Evolutionary conservation across 2,329 filamentous ascomycete genomes (phyloP).

Genomic region (Paraphaeosphaeria sporulosa): DNA sequence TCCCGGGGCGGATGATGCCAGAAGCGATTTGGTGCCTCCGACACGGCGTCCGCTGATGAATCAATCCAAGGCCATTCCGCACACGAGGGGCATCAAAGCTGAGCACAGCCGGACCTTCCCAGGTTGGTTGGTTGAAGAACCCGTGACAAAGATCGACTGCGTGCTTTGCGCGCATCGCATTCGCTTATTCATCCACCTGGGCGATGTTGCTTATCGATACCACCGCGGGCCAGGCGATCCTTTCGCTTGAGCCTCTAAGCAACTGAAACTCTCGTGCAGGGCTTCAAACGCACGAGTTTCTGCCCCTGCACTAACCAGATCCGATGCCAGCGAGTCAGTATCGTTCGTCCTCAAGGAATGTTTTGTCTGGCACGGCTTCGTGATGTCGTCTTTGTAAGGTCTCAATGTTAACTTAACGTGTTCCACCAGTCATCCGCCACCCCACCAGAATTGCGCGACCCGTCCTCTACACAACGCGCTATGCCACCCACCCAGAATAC

Average conservation of each 20-base stretch:
- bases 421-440: too few relatives aligned
- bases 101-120: not conserved
- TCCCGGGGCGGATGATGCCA: not conserved
- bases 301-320: not conserved
- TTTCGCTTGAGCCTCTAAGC: not conserved
- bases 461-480: too few relatives aligned
- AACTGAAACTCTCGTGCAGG: too few relatives aligned
- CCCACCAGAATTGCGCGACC: too few relatives aligned
- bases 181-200: not conserved
- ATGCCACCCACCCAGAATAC: too few relatives aligned
- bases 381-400: too few relatives aligned
- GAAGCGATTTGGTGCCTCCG: not conserved
- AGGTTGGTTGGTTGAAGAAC: not conserved
- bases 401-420: too few relatives aligned
- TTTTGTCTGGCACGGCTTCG: too few relatives aligned
- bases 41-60: not conserved
- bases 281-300: not conserved
- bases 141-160: conserved; percentile 8
- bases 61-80: not conserved
- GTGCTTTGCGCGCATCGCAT: not conserved
- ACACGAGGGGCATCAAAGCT: not conserved
- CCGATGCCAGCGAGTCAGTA: not conserved
- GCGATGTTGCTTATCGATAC: not conserved
- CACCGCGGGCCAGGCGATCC: not conserved
- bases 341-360: not conserved